A percentile compares a stretch with the other conserved stretches of the same genome.
Conservation (phyloP, 768 basidiomycete genomes). For the Pisolithus microcarpus region DNA sequence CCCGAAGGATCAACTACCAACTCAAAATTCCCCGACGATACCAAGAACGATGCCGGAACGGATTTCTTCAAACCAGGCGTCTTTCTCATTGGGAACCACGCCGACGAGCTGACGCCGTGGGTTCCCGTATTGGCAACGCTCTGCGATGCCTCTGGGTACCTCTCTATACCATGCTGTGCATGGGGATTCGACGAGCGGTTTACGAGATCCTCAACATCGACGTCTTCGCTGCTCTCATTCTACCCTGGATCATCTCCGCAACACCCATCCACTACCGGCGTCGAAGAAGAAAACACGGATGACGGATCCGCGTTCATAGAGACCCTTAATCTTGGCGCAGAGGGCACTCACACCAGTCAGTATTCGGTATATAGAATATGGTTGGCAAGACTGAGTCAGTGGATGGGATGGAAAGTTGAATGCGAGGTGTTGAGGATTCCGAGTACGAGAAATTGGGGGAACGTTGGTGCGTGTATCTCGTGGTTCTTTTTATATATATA, state of each 20-base stretch:
- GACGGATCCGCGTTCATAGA: conserved; percentile 31
- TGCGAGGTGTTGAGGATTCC: conserved; percentile 84
- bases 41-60: background rate
- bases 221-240: conserved; percentile 13
- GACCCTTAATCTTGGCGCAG: conserved; percentile 53
- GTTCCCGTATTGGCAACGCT: conserved; percentile 72
- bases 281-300: background rate
- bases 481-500: background rate
- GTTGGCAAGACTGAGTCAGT: conserved; percentile 63
- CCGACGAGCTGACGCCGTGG: conserved; percentile 96
- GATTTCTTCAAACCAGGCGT: conserved; percentile 33
- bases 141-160: conserved; percentile 53
- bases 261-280: background rate
- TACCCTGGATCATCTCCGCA: conserved; percentile 7
- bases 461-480: conserved; percentile 56
- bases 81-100: conserved; percentile 92
- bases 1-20: background rate
- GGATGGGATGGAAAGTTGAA: conserved; percentile 84
- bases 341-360: conserved; percentile 54
- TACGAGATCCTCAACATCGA: conserved; percentile 38
- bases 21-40: background rate
- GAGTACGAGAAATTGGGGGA: conserved; percentile 89
- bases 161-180: conserved; percentile 89
- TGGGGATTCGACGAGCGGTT: conserved; percentile 70
- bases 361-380: conserved; percentile 85